Percentiles rank a stretch among this genome's conserved stretches.
Conservation (phyloP, 2,329 filamentous ascomycete genomes). For the Monilinia fructicola region DNA sequence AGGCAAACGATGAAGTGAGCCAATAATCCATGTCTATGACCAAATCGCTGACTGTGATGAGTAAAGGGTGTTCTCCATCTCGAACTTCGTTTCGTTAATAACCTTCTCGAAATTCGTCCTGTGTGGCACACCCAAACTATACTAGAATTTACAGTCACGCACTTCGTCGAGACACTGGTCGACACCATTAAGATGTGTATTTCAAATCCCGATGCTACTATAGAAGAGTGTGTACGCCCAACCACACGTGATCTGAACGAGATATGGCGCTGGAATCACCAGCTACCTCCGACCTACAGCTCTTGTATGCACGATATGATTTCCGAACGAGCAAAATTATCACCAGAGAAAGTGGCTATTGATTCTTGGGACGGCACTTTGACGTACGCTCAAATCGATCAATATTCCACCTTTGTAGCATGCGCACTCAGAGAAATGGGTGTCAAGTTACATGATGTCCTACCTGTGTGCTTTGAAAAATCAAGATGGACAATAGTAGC, state of each 20-base stretch:
- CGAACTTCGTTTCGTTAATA: constrained; percentile 24
- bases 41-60: constrained; percentile 15
- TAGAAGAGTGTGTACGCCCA: constrained; percentile 42
- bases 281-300: constrained; percentile 45
- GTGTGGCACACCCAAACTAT: constrained; percentile 42
- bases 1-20: constrained; percentile 36
- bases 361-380: constrained; percentile 34
- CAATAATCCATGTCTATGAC: neutral
- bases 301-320: constrained; percentile 34
- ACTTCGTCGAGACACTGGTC: constrained; percentile 46
- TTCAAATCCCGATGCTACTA: constrained; percentile 35
- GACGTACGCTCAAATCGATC: constrained; percentile 33
- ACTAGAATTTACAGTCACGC: constrained; percentile 45
- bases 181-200: constrained; percentile 45
- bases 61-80: constrained; percentile 11
- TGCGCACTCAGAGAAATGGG: constrained; percentile 31
- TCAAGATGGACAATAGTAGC: constrained; percentile 36
- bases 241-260: constrained; percentile 45
- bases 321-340: constrained; percentile 22
- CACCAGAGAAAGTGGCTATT: constrained; percentile 32
- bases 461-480: constrained; percentile 41
- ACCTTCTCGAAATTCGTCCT: constrained; percentile 43
- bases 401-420: constrained; percentile 29
- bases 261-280: constrained; percentile 51
- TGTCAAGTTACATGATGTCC: constrained; percentile 24